Conservation (phyloP, 257 asterid genomes). For the Leonotis leonurus region DNA sequence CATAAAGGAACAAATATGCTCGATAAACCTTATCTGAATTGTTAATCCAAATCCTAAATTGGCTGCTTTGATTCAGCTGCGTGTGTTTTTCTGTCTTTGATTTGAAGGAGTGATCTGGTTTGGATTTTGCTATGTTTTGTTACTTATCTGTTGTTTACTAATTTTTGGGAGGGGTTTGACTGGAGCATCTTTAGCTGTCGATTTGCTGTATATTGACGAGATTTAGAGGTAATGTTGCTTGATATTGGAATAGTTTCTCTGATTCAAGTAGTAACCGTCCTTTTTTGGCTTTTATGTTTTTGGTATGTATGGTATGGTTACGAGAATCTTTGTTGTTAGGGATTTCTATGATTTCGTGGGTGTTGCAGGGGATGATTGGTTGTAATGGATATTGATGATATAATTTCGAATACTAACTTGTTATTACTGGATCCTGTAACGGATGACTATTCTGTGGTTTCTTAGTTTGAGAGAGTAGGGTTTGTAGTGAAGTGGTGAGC, state of each 20-base stretch:
- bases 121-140: slow-evolving; percentile 16
- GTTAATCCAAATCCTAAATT: slow-evolving; percentile 8
- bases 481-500: slow-evolving; percentile 12
- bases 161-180: slow-evolving; percentile 14
- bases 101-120: slow-evolving; percentile 14
- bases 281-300: neutral
- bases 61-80: neutral
- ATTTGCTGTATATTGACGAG: slow-evolving; percentile 23
- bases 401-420: neutral
- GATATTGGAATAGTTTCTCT: neutral
- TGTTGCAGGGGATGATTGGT: slow-evolving; percentile 5
- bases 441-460: neutral
- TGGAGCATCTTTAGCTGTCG: slow-evolving; percentile 11
- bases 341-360: neutral
- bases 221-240: slow-evolving; percentile 24
- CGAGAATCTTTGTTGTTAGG: neutral
- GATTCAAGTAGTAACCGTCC: neutral
- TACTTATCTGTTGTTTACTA: neutral
- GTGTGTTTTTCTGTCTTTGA: neutral
- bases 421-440: neutral
- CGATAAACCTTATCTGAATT: slow-evolving; percentile 31
- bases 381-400: neutral
- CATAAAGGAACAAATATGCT: slow-evolving; percentile 1
- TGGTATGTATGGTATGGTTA: neutral
- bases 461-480: slow-evolving; percentile 25